Base-by-base conservation (phyloP, 805 yeast species). In the Isabelozyma gotoi region DNA sequence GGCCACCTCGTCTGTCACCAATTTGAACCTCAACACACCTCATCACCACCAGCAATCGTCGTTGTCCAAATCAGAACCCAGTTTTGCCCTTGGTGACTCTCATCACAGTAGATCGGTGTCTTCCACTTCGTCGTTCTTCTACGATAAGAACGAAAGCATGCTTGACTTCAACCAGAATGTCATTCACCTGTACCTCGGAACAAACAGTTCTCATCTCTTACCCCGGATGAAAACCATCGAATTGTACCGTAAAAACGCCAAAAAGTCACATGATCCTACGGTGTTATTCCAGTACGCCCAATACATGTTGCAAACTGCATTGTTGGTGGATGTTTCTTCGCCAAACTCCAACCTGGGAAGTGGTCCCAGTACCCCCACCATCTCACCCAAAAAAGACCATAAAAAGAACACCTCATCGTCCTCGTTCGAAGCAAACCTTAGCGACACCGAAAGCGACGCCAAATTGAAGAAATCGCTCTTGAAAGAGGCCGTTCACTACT, bases 271-370 rank as follows among this genome's bases (percentile, higher is more conserved):
- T 56, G 96, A 92, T 57, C 96, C 96, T 0, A 81, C 78, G 15
- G 84, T 88, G n/a, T 77, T 90, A 53, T 88, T 89, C 63, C 89
- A 89, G 57, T 90, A 88, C 60, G 97, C 97, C 1, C 94, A 89
- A 65, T 88, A 86, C 62, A 84, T 88, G 83, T 68, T 89, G 40
- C 92, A 88, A 61, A 86, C 95, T 0, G 96, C 95, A 1, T 72
- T 91, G 41, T 67, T 85, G 15, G 73, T 85, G 46, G 81, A 70
- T 38, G 62, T 7, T 14, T 36, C 39, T 7, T 7, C 31, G 3
- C 38, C 38, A 8, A 16, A 12, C 20, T 18, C 38, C 14, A 4
- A 14, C 18, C 16, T 11, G 4, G 39, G 39, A 7, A 36, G 20
- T 20, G 17, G 34, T 5, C 16, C 34, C 15, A 5, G 40, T 8